Conservation (phyloP, 768 basidiomycete species). For the Roridomyces roridus region DNA sequence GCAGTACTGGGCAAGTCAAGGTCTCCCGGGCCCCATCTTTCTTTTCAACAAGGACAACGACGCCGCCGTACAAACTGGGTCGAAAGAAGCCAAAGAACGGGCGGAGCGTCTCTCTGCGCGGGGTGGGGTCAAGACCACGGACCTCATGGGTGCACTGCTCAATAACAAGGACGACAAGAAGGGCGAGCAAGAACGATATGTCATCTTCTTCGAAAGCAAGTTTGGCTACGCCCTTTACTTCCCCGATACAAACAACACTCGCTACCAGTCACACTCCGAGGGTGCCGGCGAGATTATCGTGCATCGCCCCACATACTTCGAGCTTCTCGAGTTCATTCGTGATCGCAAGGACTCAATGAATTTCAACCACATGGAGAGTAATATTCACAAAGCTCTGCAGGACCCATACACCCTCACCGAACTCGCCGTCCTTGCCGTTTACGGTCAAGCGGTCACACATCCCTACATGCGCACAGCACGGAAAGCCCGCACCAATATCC, state of each 20-base stretch:
- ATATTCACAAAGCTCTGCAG: slow-evolving; percentile 33
- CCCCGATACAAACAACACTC: slow-evolving; percentile 40
- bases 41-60: slow-evolving; percentile 32
- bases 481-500: slow-evolving; percentile 23
- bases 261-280: slow-evolving; percentile 31
- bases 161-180: slow-evolving; percentile 40
- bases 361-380: slow-evolving; percentile 32
- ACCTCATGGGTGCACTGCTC: slow-evolving; percentile 28
- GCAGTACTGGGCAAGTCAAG: slow-evolving; percentile 17
- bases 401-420: slow-evolving; percentile 35
- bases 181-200: slow-evolving; percentile 32
- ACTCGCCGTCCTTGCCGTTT: slow-evolving; percentile 32
- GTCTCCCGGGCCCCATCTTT: slow-evolving; percentile 19
- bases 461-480: slow-evolving; percentile 36
- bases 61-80: slow-evolving; percentile 15
- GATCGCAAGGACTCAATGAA: slow-evolving; percentile 32
- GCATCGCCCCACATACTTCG: slow-evolving; percentile 25
- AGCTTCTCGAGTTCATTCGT: slow-evolving; percentile 31
- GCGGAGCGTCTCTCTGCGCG: slow-evolving; percentile 19
- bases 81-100: not conserved
- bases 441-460: slow-evolving; percentile 31
- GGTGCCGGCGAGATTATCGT: slow-evolving; percentile 34
- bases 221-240: slow-evolving; percentile 28
- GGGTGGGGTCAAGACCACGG: slow-evolving; percentile 23
- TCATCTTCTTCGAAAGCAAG: slow-evolving; percentile 20